Conservation (phyloP, 306 rosid genomes). For the Ceratonia siliqua region DNA sequence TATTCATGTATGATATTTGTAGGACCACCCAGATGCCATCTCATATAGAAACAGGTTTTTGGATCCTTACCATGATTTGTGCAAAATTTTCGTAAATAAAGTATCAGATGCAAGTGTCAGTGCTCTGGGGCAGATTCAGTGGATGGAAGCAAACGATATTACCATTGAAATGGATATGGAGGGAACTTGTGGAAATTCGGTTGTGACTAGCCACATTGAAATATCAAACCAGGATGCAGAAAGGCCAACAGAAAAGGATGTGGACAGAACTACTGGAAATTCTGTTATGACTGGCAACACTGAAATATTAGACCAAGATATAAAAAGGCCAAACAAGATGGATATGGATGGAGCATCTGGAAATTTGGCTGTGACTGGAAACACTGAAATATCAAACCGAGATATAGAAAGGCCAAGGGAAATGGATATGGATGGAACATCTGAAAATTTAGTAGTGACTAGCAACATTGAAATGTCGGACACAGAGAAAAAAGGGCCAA, state of each 20-base stretch:
- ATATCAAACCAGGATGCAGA: constrained; percentile 31
- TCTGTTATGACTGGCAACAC: constrained; percentile 28
- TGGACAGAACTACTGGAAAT: constrained; percentile 34
- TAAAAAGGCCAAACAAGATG: constrained; percentile 33
- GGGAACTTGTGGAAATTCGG: constrained; percentile 34
- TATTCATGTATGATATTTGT: constrained; percentile 41
- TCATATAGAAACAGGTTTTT: constrained; percentile 51
- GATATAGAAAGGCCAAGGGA: constrained; percentile 40
- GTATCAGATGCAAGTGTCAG: constrained; percentile 36
- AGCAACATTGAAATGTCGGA: constrained; percentile 30
- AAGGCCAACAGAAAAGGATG: constrained; percentile 27
- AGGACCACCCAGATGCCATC: constrained; percentile 65
- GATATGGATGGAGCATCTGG: constrained; percentile 34
- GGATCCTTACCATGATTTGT: constrained; percentile 43
- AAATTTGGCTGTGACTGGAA: constrained; percentile 33
- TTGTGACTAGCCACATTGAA: constrained; percentile 30
- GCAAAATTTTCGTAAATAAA: constrained; percentile 53
- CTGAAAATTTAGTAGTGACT: constrained; percentile 24
- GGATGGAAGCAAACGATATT: constrained; percentile 16
- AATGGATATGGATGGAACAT: constrained; percentile 23
- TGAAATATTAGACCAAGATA: constrained; percentile 37
- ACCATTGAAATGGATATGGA: constrained; percentile 42
- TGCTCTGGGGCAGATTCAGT: constrained; percentile 33
- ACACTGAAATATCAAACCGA: constrained; percentile 37
- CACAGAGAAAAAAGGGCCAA: constrained; percentile 32